Evolutionary conservation across 441 rosid species (phyloP), one percentile per base, ranked within the genome.

Genomic region (Aleurites moluccanus): DNA sequence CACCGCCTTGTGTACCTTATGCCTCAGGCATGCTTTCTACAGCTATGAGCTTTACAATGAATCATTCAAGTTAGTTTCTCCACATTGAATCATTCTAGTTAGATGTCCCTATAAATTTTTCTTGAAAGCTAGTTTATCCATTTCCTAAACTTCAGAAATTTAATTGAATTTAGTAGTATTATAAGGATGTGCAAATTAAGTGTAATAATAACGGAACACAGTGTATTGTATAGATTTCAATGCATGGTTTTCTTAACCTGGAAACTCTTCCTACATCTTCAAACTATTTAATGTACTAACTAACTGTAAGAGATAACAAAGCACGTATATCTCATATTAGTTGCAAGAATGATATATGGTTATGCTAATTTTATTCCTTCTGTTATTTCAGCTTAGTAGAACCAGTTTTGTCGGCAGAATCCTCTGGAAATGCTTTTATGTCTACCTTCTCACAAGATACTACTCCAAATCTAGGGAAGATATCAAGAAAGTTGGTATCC

Each of bases 401-500:
- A 62, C 69, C 74, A 73, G 75, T 66, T 76, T 63, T 77, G 63
- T 50, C 71, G 13, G 72, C 61, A 53, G 78, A 69, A 67, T 82
- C 82, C 73, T 60, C 82, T 47, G 87, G 65, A 70, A 76, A 85
- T 80, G 79, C 83, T 77, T 83, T 86, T 42, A 65, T 84, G 30
- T 77, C 83, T 73, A 69, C 80, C 64, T 76, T 83, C 73, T 83
- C 87, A 50, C 85, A 72, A 64, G 83, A 80, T 64, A 81, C 72
- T 72, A 80, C 78, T 81, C 84, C 72, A 78, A 13, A 60, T 81
- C 84, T 72, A 78, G 13, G 65, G 85, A 86, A 86, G 83, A 87
- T 82, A 73, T 84, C 68, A 33, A 84, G 67, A 84, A 87, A 81
- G 96, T 89, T 73, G 80, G 91, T 83, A 78, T 73, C 80, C 70